These are phyloP conservation scores for Seminavis robusta DNA, from an alignment of 108 stramenopile species.

Conservation along the genomic window DNA sequence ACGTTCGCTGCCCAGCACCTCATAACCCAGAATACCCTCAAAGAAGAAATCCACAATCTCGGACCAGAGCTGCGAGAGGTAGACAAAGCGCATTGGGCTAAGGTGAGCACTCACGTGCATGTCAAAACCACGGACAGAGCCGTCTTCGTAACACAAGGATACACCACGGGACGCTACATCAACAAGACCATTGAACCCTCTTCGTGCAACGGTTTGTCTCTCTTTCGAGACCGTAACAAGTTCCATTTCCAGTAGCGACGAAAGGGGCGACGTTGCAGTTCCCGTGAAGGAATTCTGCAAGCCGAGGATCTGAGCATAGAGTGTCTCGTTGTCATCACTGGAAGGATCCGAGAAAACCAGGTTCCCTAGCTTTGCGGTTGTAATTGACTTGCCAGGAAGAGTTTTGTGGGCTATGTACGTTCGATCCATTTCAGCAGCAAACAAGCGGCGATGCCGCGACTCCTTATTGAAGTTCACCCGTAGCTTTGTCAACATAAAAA, in stretches of 20 bases:
- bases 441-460: conserved; percentile 45
- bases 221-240: conserved; percentile 28
- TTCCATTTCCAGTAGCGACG: conserved; percentile 49
- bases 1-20: conserved; percentile 55
- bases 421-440: conserved; percentile 67
- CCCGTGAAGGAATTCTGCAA: conserved; percentile 29
- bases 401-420: too few relatives aligned
- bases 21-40: conserved; percentile 65
- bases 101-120: conserved; percentile 36
- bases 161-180: conserved; percentile 8
- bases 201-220: conserved; percentile 15
- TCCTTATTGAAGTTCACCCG: conserved; percentile 73
- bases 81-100: conserved; percentile 74
- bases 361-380: conserved; percentile 52
- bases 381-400: too few relatives aligned
- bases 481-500: conserved; percentile 53
- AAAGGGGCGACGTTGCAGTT: conserved; percentile 3
- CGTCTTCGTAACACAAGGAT: conserved; percentile 28
- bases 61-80: conserved; percentile 71
- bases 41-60: conserved; percentile 84
- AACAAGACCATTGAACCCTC: too few relatives aligned
- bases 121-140: conserved; percentile 42
- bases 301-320: conserved; percentile 68
- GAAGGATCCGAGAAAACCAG: conserved; percentile 46
- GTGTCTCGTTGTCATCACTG: conserved; percentile 28